Evolutionary conservation across 164 flowering plant genomes (phyloP), one percentile per base, ranked within the genome.

Genomic region (Litsea cubeba): DNA sequence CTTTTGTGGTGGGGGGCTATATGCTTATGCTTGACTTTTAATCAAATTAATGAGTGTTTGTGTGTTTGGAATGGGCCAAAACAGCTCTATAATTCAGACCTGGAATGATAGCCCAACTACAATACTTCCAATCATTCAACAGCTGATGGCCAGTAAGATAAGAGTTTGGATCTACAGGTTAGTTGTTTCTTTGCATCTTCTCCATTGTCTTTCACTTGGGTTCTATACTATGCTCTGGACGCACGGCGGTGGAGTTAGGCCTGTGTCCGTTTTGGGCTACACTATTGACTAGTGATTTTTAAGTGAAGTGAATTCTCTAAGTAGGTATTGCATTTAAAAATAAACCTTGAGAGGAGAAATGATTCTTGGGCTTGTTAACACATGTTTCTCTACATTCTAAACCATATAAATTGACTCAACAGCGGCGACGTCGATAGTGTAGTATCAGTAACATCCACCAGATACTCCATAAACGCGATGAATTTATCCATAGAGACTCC

Each of bases 111-210:
- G 24, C 4, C 81, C 83, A 24, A 46, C 25, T 3, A 77, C 83
- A 1, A 77, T 81, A 3, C 40, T 85, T 28, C 85, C 85, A 2
- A 74, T 57, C 67, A 78, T 84, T 23, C 57, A 77, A 54, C 65
- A 80, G 65, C 79, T 84, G 6, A 80, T 82, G 81, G 72, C 64
- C 12, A 80, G 78, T 74, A 81, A 70, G 26, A 75, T 83, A 46
- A 63, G 77, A 3, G 72, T 83, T 10, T 83, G 87, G 87, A 72
- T 86, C 15, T 84, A 81, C 67, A 84, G 87, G 87, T 77, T 76
- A 70, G 70, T 71, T 70, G n/a, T 23, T 54, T 23, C 22, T 18
- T 2, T 2, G 10, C 20, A 20, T 58, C 40, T 4, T 32, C 40
- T 32, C 40, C 40, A 32, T 0, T 2, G 30, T 32, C 6, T 32